Base-by-base conservation (phyloP, 495 filamentous ascomycete genomes). In the Haplographium delicatum region DNA sequence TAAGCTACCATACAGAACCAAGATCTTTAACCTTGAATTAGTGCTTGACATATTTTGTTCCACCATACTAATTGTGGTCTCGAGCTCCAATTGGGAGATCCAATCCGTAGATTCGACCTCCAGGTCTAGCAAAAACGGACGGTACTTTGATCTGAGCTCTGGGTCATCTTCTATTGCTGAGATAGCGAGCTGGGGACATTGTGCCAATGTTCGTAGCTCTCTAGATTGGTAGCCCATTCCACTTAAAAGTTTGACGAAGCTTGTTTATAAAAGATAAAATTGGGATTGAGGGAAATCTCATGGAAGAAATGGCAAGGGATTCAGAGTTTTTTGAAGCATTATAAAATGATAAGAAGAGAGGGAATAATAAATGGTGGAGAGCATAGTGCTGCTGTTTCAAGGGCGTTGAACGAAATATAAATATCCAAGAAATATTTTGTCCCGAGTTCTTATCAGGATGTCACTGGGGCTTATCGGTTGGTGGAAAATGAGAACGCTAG, bases 1-100 rank as follows among this genome's bases (percentile, higher is more conserved):
- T 37, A 85, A 64, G 53, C 79, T 84, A 4, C 83, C 83, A 54
- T 79, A 84, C 1, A 86, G 65, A 0, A 86, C 79, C 7, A 86
- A 63, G 3, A 87, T 72, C 48, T 75, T 81, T 9, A 85, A 51
- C 15, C 82, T 63, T 9, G 74, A 57, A 24, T 66, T 64, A 15
- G 67, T 64, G n/a, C 51, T 51, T 8, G 48, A 35, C 0, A 82
- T 51, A 40, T 80, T 60, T 7, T 67, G 53, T 33, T 72, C 66
- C 0, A 74, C 76, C 62, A 86, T 72, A 44, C 74, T 64, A 11
- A 74, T 51, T 4, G 63, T 77, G 3, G 76, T 78, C n/a, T 64
- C 65, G 5, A 87, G 61, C 54, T 86, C 83, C 2, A 86, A 65
- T 42, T 62, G 52, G 5, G 65, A 63, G 33, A 85, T 61, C 80